A percentile compares a stretch with the other conserved stretches of the same genome.
Evolutionary conservation across 331 rosid genomes (phyloP).

Genomic region (Ulmus americana): DNA sequence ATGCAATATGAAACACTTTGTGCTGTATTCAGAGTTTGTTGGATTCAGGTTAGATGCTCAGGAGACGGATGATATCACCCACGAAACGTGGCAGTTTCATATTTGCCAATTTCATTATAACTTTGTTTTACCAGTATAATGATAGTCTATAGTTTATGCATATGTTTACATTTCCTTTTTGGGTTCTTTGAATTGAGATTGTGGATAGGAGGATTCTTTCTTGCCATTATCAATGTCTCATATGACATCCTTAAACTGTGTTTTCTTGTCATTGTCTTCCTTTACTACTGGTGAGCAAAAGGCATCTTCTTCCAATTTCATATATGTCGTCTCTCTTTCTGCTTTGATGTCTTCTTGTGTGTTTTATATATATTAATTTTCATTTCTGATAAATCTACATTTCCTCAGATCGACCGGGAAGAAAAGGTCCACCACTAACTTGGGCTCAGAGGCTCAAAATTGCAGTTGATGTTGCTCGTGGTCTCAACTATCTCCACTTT

Average conservation of each 20-base stretch:
- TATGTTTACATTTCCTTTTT: too few relatives aligned
- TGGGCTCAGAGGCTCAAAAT: conserved; percentile 93
- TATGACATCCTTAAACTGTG: background rate
- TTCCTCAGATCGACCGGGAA: conserved; percentile 81
- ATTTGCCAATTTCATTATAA: background rate
- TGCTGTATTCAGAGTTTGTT: too few relatives aligned
- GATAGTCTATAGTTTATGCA: too few relatives aligned
- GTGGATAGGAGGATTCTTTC: background rate
- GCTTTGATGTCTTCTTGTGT: background rate
- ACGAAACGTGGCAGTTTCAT: background rate
- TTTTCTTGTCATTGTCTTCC: background rate
- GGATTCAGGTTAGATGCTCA: background rate
- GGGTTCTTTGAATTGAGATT: too few relatives aligned
- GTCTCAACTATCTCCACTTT: conserved; percentile 98
- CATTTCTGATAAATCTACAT: conserved; percentile 18
- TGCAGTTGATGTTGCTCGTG: conserved; percentile 95
- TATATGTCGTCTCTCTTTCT: background rate
- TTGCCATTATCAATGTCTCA: background rate
- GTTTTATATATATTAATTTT: background rate
- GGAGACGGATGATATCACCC: background rate
- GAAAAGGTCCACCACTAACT: conserved; percentile 70
- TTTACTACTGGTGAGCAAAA: background rate
- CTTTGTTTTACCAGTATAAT: background rate
- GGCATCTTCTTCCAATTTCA: background rate
- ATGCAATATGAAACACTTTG: too few relatives aligned